Percentiles rank a stretch among this genome's conserved stretches.
Evolutionary conservation across 2,329 filamentous ascomycete species (phyloP).

Genomic region (Domatiomyces globalis): DNA sequence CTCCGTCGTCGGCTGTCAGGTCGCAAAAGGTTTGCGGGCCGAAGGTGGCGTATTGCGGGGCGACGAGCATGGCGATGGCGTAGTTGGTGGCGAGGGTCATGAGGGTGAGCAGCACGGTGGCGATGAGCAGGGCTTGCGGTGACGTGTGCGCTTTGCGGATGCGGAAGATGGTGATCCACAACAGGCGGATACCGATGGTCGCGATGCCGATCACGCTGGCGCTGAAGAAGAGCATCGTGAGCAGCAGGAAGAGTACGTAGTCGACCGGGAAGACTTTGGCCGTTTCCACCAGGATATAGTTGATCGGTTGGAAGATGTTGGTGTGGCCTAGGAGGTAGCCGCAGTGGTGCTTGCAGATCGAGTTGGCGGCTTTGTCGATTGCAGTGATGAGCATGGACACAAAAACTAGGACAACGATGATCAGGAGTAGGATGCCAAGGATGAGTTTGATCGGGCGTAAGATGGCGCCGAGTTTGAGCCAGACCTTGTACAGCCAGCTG

Average conservation of each 20-base stretch:
- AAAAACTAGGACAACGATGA: constrained; percentile 64
- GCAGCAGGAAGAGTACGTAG: constrained; percentile 72
- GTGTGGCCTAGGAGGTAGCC: constrained; percentile 82
- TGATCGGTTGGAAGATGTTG: constrained; percentile 89
- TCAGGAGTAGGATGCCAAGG: constrained; percentile 62
- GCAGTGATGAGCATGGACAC: constrained; percentile 87
- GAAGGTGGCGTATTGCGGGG: constrained; percentile 86
- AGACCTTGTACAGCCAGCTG: constrained; percentile 47
- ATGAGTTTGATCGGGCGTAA: constrained; percentile 82
- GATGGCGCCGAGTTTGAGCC: constrained; percentile 67
- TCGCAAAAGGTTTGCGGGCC: constrained; percentile 92
- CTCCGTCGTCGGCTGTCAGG: constrained; percentile 35
- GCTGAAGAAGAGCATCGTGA: constrained; percentile 78
- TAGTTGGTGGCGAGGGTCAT: constrained; percentile 90
- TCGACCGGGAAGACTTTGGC: constrained; percentile 80
- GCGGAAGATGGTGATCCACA: constrained; percentile 88
- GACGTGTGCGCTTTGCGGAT: constrained; percentile 79
- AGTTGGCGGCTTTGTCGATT: constrained; percentile 94
- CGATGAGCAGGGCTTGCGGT: constrained; percentile 80
- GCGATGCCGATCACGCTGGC: constrained; percentile 78
- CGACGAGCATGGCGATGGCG: constrained; percentile 80
- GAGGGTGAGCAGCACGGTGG: constrained; percentile 78
- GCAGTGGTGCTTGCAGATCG: constrained; percentile 75
- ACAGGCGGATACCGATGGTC: constrained; percentile 79
- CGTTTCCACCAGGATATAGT: constrained; percentile 71